Evolutionary conservation across 257 asterid genomes (phyloP).

Genomic region (Primulina huaijiensis): DNA sequence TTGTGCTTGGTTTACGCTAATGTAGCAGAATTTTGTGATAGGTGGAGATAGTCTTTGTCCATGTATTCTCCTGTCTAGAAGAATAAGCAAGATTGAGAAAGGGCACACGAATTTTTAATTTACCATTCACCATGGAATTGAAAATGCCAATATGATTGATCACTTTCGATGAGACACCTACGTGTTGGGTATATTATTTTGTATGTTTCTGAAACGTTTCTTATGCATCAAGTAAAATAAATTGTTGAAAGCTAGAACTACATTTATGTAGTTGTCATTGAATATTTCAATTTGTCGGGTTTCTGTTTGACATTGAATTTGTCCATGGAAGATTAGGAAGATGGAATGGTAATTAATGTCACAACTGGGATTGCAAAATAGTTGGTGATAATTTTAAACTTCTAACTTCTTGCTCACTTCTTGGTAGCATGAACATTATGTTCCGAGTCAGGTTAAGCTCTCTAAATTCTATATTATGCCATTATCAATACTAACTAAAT

Average conservation of each 20-base stretch:
- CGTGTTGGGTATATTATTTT: neutral
- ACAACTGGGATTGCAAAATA: neutral
- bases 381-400: neutral
- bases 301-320: constrained; percentile 1
- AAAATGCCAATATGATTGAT: constrained; percentile 4
- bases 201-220: neutral
- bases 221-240: neutral
- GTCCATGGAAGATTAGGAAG: neutral
- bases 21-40: neutral
- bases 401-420: neutral
- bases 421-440: neutral
- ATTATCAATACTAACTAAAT: neutral
- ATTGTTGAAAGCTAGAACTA: constrained; percentile 12
- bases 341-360: neutral
- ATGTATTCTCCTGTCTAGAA: constrained; percentile 6
- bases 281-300: neutral
- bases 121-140: neutral
- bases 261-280: neutral
- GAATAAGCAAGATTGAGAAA: neutral
- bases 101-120: neutral
- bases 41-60: neutral
- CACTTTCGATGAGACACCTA: neutral
- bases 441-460: neutral
- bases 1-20: neutral
- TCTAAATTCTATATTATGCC: neutral